Evolutionary conservation across 2,329 filamentous ascomycete species (phyloP).

Genomic region (Ilyonectria destructans): DNA sequence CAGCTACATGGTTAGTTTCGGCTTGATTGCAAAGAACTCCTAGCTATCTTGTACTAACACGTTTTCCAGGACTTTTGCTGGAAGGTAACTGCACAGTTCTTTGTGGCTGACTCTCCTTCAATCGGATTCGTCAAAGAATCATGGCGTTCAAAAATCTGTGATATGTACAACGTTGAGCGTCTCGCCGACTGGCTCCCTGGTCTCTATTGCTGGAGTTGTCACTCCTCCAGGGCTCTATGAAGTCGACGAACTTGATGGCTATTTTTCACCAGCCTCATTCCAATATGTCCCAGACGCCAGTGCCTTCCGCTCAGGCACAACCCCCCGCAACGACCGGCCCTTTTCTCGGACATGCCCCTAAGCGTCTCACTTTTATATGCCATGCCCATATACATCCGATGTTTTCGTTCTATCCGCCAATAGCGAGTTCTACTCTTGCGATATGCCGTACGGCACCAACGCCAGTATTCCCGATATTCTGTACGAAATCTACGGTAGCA

Average conservation of each 20-base stretch:
- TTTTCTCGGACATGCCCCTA: conserved; percentile 26
- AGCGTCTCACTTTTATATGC: neutral
- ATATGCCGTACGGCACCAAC: conserved; percentile 10
- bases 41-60: neutral
- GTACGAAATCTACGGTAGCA: conserved; percentile 26
- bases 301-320: conserved; percentile 24
- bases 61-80: conserved; percentile 22
- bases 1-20: conserved; percentile 24
- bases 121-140: conserved; percentile 25
- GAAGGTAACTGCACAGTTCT: conserved; percentile 27
- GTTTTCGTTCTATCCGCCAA: conserved; percentile 8
- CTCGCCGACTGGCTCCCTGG: conserved; percentile 12
- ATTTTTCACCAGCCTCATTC: conserved; percentile 6
- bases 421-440: neutral
- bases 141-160: conserved; percentile 22
- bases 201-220: conserved; percentile 27
- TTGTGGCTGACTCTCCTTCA: conserved; percentile 28
- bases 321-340: conserved; percentile 17
- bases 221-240: conserved; percentile 35
- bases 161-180: conserved; percentile 15
- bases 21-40: neutral
- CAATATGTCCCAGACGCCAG: conserved; percentile 28
- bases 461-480: conserved; percentile 24
- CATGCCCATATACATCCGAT: conserved; percentile 30
- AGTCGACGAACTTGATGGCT: conserved; percentile 12